Percentiles rank a stretch among this genome's conserved stretches.
These are phyloP conservation scores for Xylaria sp. DNA, from an alignment of 2,329 filamentous ascomycete species.

Conservation along the genomic window DNA sequence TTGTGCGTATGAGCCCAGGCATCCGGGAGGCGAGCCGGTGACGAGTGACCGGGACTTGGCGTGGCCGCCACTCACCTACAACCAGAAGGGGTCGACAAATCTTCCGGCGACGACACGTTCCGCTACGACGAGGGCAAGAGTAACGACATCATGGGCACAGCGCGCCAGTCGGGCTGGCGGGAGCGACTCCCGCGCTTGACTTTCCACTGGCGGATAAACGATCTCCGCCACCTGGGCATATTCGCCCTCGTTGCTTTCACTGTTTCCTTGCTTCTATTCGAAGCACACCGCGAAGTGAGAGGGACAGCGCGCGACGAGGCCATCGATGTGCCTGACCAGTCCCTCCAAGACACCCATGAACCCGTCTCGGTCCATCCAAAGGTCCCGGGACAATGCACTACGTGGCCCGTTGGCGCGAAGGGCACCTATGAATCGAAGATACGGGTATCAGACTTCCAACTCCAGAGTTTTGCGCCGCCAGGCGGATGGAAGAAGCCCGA, in stretches of 20 bases:
- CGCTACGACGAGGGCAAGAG: not conserved
- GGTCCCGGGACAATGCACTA: slow-evolving; percentile 35
- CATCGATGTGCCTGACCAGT: not conserved
- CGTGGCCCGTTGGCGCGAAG: slow-evolving; percentile 35
- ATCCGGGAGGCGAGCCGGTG: not conserved
- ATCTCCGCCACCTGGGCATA: slow-evolving; percentile 30
- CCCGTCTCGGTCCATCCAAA: not conserved
- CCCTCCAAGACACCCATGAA: not conserved
- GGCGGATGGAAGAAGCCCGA: slow-evolving; percentile 39
- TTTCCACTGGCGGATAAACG: slow-evolving; percentile 25
- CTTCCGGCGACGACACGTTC: slow-evolving; percentile 11
- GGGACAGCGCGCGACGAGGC: slow-evolving; percentile 18
- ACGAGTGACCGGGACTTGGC: not conserved
- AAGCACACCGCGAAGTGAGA: slow-evolving; percentile 31
- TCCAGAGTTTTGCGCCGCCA: slow-evolving; percentile 34
- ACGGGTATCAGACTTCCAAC: slow-evolving; percentile 1
- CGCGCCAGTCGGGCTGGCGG: slow-evolving; percentile 22
- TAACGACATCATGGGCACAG: slow-evolving; percentile 2
- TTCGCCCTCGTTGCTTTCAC: slow-evolving; percentile 24
- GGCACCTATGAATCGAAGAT: slow-evolving; percentile 23
- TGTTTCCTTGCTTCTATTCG: slow-evolving; percentile 31
- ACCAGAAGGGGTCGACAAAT: not conserved
- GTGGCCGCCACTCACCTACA: not conserved
- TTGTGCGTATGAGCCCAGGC: too few relatives aligned
- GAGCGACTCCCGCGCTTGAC: slow-evolving; percentile 25